Evolutionary conservation across 179 eudicot species (phyloP), one percentile per base, ranked within the genome.

Genomic region (Gypsophila paniculata): DNA sequence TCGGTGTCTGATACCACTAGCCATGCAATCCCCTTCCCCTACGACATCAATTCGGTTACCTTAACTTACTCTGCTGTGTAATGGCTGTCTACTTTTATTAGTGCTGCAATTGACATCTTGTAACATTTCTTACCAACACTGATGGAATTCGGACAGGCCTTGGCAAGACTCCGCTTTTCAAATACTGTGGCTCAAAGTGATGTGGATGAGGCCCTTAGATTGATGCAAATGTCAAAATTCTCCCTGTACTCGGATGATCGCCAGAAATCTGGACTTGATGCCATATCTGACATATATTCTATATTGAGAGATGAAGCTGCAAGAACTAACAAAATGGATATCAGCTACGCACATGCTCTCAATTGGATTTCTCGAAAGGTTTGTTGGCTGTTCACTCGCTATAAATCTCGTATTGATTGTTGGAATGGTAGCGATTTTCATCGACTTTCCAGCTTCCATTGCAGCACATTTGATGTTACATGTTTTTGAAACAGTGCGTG

Each of bases 331-430:
- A 88, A 57, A 76, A 77, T 87, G 93, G 96, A 91, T 71, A 88
- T 94, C 59, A 88, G 90, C 85, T 91, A 89, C 78, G 96, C 88
- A 29, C 90, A 88, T 76, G 97, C 99, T 64, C 94, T 91, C 65
- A 94, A 94, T 88, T 88, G 99, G 99, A 94, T 94, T 78, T 94
- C 99, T 48, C 85, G 97, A 82, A 94, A 89, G 99, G 97, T 91
- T 69, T 69, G 85, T 29, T 18, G 46, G 26, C 8, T 14, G 6
- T 8, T 11, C 51, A 17, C 42, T 39, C 7, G 38, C 26, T 10
- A 39, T 11, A 65, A 18, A 38, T 65, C 18, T 6, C 15, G 12
- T 9, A 15, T 6, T 34, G 52, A 46, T 10, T 12, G 52, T 7
- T 9, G 52, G 15, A 46, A 8, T 6, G 44, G 52, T 1, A 1